phyloP scores from a whole-genome alignment of 345 rosid genomes.

The Geranium brycei region DNA sequence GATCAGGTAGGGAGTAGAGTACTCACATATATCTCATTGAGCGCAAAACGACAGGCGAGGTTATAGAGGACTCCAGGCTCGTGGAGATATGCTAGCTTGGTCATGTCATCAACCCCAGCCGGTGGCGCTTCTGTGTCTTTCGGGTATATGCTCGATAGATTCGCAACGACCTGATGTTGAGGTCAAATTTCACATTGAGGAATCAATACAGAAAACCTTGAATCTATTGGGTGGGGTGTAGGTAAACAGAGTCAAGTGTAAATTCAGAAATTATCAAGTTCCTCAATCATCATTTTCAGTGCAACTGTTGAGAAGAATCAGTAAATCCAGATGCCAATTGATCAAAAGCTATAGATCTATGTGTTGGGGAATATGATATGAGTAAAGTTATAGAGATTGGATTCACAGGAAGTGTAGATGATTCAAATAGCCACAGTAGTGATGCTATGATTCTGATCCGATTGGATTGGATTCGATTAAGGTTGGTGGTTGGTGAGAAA shows the following conservation, averaged over 20 bases:
- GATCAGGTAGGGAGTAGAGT: no score
- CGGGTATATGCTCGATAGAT: constrained; percentile 39
- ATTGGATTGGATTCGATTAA: no score
- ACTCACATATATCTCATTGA: constrained; percentile 85
- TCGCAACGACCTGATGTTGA: constrained; percentile 15
- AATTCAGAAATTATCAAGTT: no score
- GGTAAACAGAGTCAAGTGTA: no score
- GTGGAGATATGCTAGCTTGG: constrained; percentile 81
- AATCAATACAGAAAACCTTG: no score
- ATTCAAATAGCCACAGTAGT: no score
- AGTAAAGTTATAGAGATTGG: no score
- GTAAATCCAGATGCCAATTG: not conserved
- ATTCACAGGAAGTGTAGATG: no score
- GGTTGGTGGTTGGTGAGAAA: not conserved
- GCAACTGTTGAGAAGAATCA: no score
- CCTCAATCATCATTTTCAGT: no score
- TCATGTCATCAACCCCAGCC: constrained; percentile 98
- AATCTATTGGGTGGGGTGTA: no score
- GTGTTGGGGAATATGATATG: not conserved
- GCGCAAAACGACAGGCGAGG: constrained; percentile 60
- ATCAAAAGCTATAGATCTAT: not conserved
- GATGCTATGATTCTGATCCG: no score
- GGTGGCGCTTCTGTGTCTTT: constrained; percentile 87
- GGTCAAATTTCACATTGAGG: constrained; percentile 18
- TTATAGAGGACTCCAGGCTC: constrained; percentile 93